phyloP scores from a whole-genome alignment of 1,139 yeast genomes.

The Saccharomyces hybrid region DNA sequence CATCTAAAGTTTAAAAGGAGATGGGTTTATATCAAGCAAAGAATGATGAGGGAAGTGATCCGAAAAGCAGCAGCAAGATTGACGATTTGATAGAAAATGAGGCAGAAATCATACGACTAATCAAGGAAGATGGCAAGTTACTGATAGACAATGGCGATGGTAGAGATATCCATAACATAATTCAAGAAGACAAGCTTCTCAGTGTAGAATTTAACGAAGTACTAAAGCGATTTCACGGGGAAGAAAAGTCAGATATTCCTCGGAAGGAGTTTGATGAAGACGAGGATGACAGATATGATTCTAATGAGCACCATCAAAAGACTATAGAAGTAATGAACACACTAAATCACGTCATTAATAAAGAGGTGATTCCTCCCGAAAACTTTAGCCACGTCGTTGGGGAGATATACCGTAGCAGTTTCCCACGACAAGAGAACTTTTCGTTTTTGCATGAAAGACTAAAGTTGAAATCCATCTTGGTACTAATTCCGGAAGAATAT shows the following conservation, averaged over 20 bases:
- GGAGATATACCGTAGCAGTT: slow-evolving; percentile 76
- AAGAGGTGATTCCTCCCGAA: slow-evolving; percentile 62
- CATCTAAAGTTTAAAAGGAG: background rate
- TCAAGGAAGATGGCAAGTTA: slow-evolving; percentile 2
- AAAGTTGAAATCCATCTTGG: slow-evolving; percentile 64
- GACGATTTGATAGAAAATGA: slow-evolving; percentile 6
- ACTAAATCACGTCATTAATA: slow-evolving; percentile 1
- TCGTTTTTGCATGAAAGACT: slow-evolving; percentile 51
- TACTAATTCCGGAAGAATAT: slow-evolving; percentile 86
- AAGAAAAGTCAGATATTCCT: background rate
- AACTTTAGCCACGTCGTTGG: slow-evolving; percentile 83
- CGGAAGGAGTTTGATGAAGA: slow-evolving; percentile 20
- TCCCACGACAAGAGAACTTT: slow-evolving; percentile 81
- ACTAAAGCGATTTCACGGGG: slow-evolving; percentile 4
- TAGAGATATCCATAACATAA: slow-evolving; percentile 2
- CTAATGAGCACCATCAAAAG: slow-evolving; percentile 21
- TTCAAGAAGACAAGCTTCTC: slow-evolving; percentile 4
- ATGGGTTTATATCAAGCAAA: background rate
- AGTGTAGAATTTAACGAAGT: slow-evolving; percentile 2
- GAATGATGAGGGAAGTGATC: slow-evolving; percentile 1
- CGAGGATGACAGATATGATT: slow-evolving; percentile 24
- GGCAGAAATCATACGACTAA: slow-evolving; percentile 4
- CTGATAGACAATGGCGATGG: slow-evolving; percentile 4
- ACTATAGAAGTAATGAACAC: slow-evolving; percentile 5
- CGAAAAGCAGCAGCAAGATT: slow-evolving; percentile 1